These are phyloP conservation scores for Penicillium sp. DNA, from an alignment of 2,329 filamentous ascomycete species.

Conservation along the genomic window DNA sequence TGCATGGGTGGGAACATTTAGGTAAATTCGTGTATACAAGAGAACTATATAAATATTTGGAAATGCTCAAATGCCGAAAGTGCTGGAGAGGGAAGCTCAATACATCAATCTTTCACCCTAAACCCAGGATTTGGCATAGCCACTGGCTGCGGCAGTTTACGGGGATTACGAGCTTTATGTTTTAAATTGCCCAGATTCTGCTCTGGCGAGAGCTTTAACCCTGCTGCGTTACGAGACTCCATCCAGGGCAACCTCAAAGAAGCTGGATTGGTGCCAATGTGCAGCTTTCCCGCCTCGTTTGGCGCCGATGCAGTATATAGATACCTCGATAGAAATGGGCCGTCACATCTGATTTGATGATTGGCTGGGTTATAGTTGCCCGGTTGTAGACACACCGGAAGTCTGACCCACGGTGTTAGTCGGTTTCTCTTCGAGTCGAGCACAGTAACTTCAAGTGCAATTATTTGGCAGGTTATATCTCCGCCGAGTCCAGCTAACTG, in stretches of 20 bases:
- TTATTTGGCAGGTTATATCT: neutral
- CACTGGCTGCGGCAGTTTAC: too few relatives aligned
- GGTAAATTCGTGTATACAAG: too few relatives aligned
- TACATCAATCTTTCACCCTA: too few relatives aligned
- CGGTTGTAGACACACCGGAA: neutral
- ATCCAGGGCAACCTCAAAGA: neutral
- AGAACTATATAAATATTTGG: too few relatives aligned
- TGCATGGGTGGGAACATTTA: too few relatives aligned
- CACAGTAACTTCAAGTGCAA: neutral
- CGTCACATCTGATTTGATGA: neutral
- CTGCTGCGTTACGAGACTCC: neutral
- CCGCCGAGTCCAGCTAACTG: neutral
- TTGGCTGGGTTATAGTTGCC: neutral
- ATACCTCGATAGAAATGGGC: neutral
- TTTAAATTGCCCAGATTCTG: neutral
- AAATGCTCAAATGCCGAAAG: too few relatives aligned
- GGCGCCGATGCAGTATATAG: neutral
- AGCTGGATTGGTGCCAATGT: neutral
- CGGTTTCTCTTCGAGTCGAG: neutral
- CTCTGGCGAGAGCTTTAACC: neutral
- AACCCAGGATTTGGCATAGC: too few relatives aligned
- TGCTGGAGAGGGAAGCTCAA: too few relatives aligned
- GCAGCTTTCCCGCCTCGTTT: neutral
- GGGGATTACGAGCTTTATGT: too few relatives aligned
- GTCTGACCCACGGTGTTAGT: neutral